Conservation (phyloP, 768 basidiomycete species). For the Lactifluus piperatus region DNA sequence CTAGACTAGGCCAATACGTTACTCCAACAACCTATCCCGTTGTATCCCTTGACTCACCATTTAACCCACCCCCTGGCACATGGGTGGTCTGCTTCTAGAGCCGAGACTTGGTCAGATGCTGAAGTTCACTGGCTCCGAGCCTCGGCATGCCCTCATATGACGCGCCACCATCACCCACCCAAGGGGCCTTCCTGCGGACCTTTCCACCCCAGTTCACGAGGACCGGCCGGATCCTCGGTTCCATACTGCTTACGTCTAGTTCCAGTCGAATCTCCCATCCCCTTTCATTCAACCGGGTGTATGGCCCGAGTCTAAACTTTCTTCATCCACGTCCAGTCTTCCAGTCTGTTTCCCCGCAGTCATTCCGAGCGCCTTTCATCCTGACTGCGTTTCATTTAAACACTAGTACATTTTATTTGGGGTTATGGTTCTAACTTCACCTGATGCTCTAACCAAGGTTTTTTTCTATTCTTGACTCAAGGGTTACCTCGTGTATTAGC, state of each 20-base stretch:
- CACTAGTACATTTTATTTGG: neutral
- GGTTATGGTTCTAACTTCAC: neutral
- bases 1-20: neutral
- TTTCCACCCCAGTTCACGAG: constrained; percentile 14
- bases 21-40: neutral
- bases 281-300: constrained; percentile 5
- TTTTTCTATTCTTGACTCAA: neutral
- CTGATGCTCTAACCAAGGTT: neutral
- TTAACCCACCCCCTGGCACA: constrained; percentile 14
- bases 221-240: constrained; percentile 9
- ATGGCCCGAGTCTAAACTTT: constrained; percentile 18
- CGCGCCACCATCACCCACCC: constrained; percentile 14
- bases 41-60: neutral
- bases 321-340: constrained; percentile 10
- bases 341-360: constrained; percentile 18
- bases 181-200: constrained; percentile 6
- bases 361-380: constrained; percentile 6
- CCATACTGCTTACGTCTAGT: constrained; percentile 8
- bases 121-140: constrained; percentile 4
- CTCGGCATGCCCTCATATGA: constrained; percentile 16
- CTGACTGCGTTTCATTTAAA: neutral
- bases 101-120: constrained; percentile 17
- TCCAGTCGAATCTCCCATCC: constrained; percentile 9
- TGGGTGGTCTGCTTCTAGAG: constrained; percentile 1
- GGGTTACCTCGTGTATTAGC: neutral